Base-by-base conservation (phyloP, 1,139 yeast genomes). In the Zygosaccharomyces sapae region DNA sequence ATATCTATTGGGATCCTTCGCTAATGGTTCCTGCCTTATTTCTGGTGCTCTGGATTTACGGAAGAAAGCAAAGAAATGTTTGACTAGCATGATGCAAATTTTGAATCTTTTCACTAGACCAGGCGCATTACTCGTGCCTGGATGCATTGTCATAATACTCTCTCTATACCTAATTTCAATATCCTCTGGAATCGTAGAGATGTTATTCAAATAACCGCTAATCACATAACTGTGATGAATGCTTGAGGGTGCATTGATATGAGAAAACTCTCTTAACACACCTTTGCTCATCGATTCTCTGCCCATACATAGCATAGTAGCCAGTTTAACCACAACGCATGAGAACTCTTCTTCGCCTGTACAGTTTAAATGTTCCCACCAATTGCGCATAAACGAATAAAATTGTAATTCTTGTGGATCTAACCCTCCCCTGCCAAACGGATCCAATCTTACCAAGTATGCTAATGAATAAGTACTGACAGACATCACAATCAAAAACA, bases 321-420 rank as follows among this genome's bases (percentile, higher is more conserved):
- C 65, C 9, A 61, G 49, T 44, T 56, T 62, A 25, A 53, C 49
- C n/a, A 60, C 51, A n/a, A 60, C 59, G 12, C 44, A 46, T 12
- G 62, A 52, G 41, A 56, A 63, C 34, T 64, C 68, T 50, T 62
- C 66, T 39, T 65, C 68, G 5, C 68, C 69, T 1, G 62, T 62
- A 40, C 62, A 58, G 41, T 61, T 62, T 37, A 65, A 47, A 42
- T 63, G 66, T n/a, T 44, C 50, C 51, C 55, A 53, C 63, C 66
- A 64, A 41, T 63, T 61, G 33, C 54, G 53, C 56, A 61, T 55
- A 33, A 64, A 61, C 0, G 65, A 55, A 44, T 58, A 51, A 45
- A 54, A 61, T 39, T 59, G 62, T 31, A 61, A 46, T 25, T 55
- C 60, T 10, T 48, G 47, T n/a, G 55, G 43, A 33, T 47, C 51